A percentile compares a stretch with the other conserved stretches of the same genome.
These are phyloP conservation scores for Aspergillus indologenus DNA, from an alignment of 495 filamentous ascomycete species.

Conservation along the genomic window DNA sequence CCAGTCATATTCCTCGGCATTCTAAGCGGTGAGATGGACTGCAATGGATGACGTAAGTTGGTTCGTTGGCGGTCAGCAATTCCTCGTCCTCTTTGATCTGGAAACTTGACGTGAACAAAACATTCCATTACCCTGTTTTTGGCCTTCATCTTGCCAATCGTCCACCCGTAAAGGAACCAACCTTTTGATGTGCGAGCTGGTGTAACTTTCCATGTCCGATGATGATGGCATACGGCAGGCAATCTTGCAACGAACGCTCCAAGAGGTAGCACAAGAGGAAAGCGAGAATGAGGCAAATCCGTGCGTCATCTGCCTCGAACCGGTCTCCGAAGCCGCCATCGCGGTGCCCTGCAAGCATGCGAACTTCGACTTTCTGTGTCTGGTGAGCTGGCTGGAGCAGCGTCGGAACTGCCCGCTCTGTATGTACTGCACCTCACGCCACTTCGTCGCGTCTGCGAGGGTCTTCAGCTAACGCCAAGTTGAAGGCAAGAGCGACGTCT, in stretches of 20 bases:
- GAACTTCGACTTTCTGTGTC: conserved; percentile 81
- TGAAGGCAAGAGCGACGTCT: conserved; percentile 59
- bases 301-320: conserved; percentile 68
- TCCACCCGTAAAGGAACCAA: neutral
- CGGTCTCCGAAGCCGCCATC: conserved; percentile 65
- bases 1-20: neutral
- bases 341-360: conserved; percentile 74
- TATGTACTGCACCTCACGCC: conserved; percentile 19
- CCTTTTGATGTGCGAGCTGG: neutral
- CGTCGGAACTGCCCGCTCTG: conserved; percentile 74
- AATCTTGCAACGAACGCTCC: conserved; percentile 44
- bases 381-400: conserved; percentile 78
- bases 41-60: no score
- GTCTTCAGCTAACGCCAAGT: conserved; percentile 13
- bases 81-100: neutral
- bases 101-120: neutral
- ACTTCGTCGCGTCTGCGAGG: neutral
- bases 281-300: conserved; percentile 32
- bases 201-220: conserved; percentile 31
- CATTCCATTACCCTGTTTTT: neutral
- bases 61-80: conserved; percentile 1
- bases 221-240: conserved; percentile 42
- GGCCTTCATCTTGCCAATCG: neutral
- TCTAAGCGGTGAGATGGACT: neutral
- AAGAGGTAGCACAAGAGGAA: conserved; percentile 42